phyloP scores from a whole-genome alignment of 768 basidiomycete genomes.

The Agaricus subrufescens region DNA sequence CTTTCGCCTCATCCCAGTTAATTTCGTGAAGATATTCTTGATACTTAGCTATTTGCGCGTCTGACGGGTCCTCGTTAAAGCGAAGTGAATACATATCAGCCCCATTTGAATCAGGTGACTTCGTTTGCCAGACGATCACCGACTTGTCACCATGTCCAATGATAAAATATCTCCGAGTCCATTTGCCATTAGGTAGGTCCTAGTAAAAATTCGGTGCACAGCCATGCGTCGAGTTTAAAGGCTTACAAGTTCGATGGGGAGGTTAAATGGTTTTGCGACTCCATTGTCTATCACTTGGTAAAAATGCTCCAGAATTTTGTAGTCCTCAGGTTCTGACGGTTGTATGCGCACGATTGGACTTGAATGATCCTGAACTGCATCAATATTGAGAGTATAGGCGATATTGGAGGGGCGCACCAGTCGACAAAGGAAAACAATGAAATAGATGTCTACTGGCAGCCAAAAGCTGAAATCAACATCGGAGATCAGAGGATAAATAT shows the following conservation, averaged over 20 bases:
- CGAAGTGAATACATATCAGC: no score
- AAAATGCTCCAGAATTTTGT: not conserved
- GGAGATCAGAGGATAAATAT: no score
- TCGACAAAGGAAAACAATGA: not conserved
- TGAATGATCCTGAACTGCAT: not conserved
- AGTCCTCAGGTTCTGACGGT: not conserved
- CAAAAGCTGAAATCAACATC: no score
- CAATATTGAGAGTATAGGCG: not conserved
- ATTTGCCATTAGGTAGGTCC: no score
- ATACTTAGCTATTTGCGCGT: no score
- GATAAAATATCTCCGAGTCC: not conserved
- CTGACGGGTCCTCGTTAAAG: no score
- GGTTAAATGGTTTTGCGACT: not conserved
- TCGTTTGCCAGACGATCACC: not conserved
- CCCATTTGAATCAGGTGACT: no score
- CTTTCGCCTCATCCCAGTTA: no score
- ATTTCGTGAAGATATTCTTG: no score
- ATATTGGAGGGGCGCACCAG: not conserved
- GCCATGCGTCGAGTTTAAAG: no score
- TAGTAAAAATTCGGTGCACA: no score
- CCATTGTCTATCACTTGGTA: not conserved
- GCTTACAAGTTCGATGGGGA: not conserved
- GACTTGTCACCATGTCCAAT: not conserved
- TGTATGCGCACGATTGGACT: not conserved
- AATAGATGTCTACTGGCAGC: not conserved